Conservation (phyloP, 2,329 filamentous ascomycete species). For the Fusarium scirpi region DNA sequence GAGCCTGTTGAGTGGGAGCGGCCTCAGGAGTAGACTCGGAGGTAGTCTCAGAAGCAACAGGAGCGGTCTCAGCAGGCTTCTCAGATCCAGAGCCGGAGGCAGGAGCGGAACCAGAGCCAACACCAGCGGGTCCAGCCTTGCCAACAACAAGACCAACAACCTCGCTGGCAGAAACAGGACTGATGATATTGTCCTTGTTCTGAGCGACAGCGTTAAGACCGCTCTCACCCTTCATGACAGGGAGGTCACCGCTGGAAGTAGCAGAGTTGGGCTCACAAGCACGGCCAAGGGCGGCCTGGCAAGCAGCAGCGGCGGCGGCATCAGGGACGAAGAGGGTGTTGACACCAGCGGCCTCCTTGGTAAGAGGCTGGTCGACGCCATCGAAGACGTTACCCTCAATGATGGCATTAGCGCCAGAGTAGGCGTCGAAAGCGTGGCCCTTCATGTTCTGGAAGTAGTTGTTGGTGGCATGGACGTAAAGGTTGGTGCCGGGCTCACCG, state of each 20-base stretch:
- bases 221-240: slow-evolving; percentile 33
- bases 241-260: slow-evolving; percentile 42
- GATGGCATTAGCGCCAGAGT: slow-evolving; percentile 50
- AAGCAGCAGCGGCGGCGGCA: slow-evolving; percentile 31
- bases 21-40: not conserved
- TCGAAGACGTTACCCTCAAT: slow-evolving; percentile 49
- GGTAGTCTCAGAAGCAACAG: not conserved
- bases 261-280: slow-evolving; percentile 40
- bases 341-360: slow-evolving; percentile 42
- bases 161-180: slow-evolving; percentile 42
- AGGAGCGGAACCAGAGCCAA: slow-evolving; percentile 38
- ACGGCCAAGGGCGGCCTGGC: slow-evolving; percentile 40
- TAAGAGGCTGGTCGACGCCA: slow-evolving; percentile 51
- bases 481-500: slow-evolving; percentile 34
- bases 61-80: not conserved
- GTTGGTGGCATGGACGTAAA: slow-evolving; percentile 46
- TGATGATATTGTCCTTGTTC: slow-evolving; percentile 39
- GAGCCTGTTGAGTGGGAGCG: not conserved
- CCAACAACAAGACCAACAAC: slow-evolving; percentile 43
- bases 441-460: slow-evolving; percentile 48
- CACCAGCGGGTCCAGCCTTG: slow-evolving; percentile 44
- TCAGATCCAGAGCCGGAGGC: slow-evolving; percentile 8
- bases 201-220: slow-evolving; percentile 34
- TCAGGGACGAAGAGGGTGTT: slow-evolving; percentile 38
- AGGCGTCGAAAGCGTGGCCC: slow-evolving; percentile 64